A percentile compares a stretch with the other conserved stretches of the same genome.
Conservation (phyloP, 2,329 filamentous ascomycete genomes). For the Aspergillus melleus region DNA sequence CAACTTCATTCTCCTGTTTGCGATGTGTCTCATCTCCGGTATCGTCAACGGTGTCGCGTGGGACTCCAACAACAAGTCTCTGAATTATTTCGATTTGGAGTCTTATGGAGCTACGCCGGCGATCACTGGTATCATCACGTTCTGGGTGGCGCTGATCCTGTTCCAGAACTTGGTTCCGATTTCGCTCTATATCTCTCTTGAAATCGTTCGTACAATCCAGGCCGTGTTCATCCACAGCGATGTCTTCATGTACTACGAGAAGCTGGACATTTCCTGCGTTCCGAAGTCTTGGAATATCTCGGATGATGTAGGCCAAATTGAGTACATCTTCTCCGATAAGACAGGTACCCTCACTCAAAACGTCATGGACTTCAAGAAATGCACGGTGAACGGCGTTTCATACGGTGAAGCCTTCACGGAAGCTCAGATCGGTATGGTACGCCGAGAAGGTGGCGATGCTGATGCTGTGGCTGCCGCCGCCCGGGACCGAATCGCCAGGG, state of each 20-base stretch:
- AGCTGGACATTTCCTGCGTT: slow-evolving; percentile 89
- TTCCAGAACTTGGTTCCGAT: slow-evolving; percentile 99
- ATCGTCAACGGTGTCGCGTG: slow-evolving; percentile 84
- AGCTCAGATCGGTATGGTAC: slow-evolving; percentile 93
- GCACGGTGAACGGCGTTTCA: slow-evolving; percentile 89
- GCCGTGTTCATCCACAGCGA: slow-evolving; percentile 98
- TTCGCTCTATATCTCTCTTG: slow-evolving; percentile 93
- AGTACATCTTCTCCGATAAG: slow-evolving; percentile 98
- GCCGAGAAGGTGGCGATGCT: slow-evolving; percentile 81
- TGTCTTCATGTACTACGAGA: slow-evolving; percentile 94
- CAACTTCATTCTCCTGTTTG: slow-evolving; percentile 87
- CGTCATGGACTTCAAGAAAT: slow-evolving; percentile 99
- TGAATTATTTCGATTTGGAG: slow-evolving; percentile 80
- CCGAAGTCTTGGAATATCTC: slow-evolving; percentile 99
- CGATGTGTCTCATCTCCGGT: slow-evolving; percentile 84
- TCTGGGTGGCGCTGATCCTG: slow-evolving; percentile 90
- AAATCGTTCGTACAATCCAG: slow-evolving; percentile 90
- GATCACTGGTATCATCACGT: slow-evolving; percentile 90
- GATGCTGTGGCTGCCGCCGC: slow-evolving; percentile 75
- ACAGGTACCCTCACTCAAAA: slow-evolving; percentile 88
- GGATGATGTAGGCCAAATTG: slow-evolving; percentile 95
- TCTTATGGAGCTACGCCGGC: slow-evolving; percentile 73
- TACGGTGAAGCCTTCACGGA: slow-evolving; percentile 99
- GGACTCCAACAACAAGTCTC: slow-evolving; percentile 71
- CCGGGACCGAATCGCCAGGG: slow-evolving; percentile 73